Base-by-base conservation (phyloP, 1,284 basidiomycete species). In the Ustilago crameri region DNA sequence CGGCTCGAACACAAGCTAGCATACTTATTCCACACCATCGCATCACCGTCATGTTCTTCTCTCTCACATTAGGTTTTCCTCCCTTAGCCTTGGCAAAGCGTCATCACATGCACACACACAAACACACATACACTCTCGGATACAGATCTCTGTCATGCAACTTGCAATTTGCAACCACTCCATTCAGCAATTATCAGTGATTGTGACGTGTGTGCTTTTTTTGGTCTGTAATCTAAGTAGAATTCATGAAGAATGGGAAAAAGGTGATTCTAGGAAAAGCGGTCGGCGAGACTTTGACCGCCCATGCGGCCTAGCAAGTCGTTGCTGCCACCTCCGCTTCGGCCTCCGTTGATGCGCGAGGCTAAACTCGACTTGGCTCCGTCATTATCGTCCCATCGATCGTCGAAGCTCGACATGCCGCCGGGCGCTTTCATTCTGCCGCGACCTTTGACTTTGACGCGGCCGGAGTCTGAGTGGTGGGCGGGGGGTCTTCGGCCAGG, bases 351-450 rank as follows among this genome's bases (percentile, higher is more conserved):
- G 30, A 63, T 34, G 1, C 61, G 41, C 0, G 37, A 26, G 7
- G 62, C 40, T 10, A 53, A 30, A 27, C 27, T 53, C 8, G 5
- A 3, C 18, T 53, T 52, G 3, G 44, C 35, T 1, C 41, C 27
- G n/a, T 43, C 44, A 0, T 18, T 14, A 12, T 54, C 35, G 9
- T 26, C 22, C 61, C 61, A 64, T 1, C 57, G 44, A 30, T 56
- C 52, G 42, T 55, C 48, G 18, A 51, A 51, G 4, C 35, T 46
- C 10, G 51, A 45, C 3, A 53, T 34, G 9, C 58, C n/a, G n/a
- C n/a, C 60, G 9, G 72, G 72, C n/a, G 72, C 72, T 43, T 68
- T 70, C 72, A 74, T 74, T 5, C 63, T 34, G 0, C 72, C 72
- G 14, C 72, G 34, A 3, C 72, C 72, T 37, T 64, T 74, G 34